These are phyloP conservation scores for Zelopaecilomyces penicillatus DNA, from an alignment of 2,329 filamentous ascomycete species.

Conservation along the genomic window DNA sequence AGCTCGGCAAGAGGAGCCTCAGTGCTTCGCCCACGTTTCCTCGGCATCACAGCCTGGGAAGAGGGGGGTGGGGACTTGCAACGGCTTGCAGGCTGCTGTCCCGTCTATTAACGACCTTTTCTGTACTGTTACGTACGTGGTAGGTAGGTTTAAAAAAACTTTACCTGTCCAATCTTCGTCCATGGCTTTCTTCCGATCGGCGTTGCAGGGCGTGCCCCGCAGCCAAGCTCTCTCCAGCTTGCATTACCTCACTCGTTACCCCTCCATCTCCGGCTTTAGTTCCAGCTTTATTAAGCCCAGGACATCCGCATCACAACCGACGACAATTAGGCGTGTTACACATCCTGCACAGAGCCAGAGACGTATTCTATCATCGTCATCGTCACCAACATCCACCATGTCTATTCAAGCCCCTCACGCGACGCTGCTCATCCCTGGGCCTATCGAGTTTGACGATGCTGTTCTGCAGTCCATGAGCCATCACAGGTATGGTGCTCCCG, in stretches of 20 bases:
- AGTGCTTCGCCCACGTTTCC: too few relatives aligned
- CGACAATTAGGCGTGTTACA: constrained; percentile 16
- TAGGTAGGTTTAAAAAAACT: too few relatives aligned
- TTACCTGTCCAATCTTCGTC: not conserved
- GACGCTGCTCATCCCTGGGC: constrained; percentile 88
- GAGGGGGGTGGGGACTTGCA: too few relatives aligned
- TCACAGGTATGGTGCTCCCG: constrained; percentile 56
- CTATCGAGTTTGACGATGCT: constrained; percentile 97
- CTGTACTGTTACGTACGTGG: too few relatives aligned
- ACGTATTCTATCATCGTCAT: constrained; percentile 9
- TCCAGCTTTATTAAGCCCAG: constrained; percentile 16
- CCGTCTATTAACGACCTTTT: too few relatives aligned
- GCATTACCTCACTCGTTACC: constrained; percentile 15
- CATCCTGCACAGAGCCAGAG: constrained; percentile 11
- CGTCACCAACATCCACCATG: constrained; percentile 34
- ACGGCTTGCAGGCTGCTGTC: too few relatives aligned
- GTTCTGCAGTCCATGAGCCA: constrained; percentile 93
- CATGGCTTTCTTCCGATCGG: constrained; percentile 18
- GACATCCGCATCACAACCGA: constrained; percentile 2
- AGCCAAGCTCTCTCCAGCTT: constrained; percentile 12
- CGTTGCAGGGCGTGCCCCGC: constrained; percentile 20
- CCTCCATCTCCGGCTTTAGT: constrained; percentile 17
- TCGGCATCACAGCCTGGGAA: too few relatives aligned
- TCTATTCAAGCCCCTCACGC: constrained; percentile 54
- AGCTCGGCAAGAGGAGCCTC: too few relatives aligned